phyloP scores from a whole-genome alignment of 108 stramenopile genomes.

The Chaetoceros tenuissimus region DNA sequence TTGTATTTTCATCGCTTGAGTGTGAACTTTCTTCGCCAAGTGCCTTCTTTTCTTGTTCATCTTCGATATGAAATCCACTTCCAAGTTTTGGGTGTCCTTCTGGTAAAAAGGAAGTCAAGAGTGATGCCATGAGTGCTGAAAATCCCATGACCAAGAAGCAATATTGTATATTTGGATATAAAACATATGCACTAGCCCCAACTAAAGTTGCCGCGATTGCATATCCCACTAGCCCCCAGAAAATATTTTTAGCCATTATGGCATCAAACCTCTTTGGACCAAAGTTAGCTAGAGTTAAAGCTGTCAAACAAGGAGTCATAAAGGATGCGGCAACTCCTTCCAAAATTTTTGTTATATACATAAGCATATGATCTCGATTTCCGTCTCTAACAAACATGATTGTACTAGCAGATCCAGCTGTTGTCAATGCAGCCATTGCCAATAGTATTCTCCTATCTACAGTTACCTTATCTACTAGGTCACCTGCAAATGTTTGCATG shows the following conservation, averaged over 20 bases:
- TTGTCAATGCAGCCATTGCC: slow-evolving; percentile 38
- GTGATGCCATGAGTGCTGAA: slow-evolving; percentile 52
- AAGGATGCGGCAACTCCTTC: slow-evolving; percentile 76
- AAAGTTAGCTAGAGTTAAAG: slow-evolving; percentile 68
- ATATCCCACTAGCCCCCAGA: slow-evolving; percentile 77
- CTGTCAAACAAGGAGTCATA: slow-evolving; percentile 78
- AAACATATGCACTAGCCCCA: slow-evolving; percentile 45
- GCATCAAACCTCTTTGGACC: slow-evolving; percentile 78
- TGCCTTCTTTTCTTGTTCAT: too few species aligned
- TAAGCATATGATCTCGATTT: slow-evolving; percentile 57
- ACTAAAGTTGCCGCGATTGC: slow-evolving; percentile 66
- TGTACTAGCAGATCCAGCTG: slow-evolving; percentile 66
- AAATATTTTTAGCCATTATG: slow-evolving; percentile 72
- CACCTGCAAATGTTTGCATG: slow-evolving; percentile 79
- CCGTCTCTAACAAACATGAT: slow-evolving; percentile 72
- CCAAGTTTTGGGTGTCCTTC: slow-evolving; percentile 70
- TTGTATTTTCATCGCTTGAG: too few species aligned
- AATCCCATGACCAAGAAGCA: slow-evolving; percentile 79
- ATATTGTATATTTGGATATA: slow-evolving; percentile 74
- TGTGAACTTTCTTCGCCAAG: slow-evolving; percentile 21
- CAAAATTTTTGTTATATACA: slow-evolving; percentile 65
- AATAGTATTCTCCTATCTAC: slow-evolving; percentile 71
- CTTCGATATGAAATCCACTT: slow-evolving; percentile 47
- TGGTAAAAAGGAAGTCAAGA: slow-evolving; percentile 59
- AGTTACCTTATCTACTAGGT: slow-evolving; percentile 63